Conservation (phyloP, 352 stramenopile species). For the Phytophthora pinifolia region DNA sequence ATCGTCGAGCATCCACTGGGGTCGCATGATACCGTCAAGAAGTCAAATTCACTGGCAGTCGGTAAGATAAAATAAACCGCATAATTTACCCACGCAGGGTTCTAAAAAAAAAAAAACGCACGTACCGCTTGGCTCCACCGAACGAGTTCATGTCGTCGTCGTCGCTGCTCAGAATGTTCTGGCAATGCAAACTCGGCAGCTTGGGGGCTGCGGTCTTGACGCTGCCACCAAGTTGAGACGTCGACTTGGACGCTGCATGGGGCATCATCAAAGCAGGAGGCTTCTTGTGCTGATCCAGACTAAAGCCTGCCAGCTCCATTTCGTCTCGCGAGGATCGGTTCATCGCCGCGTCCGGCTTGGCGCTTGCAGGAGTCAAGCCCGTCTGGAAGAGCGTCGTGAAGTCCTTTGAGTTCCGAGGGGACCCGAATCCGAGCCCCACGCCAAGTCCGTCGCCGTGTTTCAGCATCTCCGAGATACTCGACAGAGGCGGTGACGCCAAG, state of each 20-base stretch:
- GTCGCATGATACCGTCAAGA: constrained; percentile 45
- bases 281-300: constrained; percentile 38
- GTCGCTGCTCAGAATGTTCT: constrained; percentile 43
- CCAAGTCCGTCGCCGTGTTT: constrained; percentile 33
- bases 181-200: constrained; percentile 23
- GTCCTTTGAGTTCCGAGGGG: constrained; percentile 23
- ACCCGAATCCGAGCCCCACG: constrained; percentile 28
- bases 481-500: constrained; percentile 41
- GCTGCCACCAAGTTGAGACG: constrained; percentile 14
- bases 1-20: constrained; percentile 57
- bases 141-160: constrained; percentile 30
- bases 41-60: constrained; percentile 30
- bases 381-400: constrained; percentile 33
- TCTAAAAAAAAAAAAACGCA: constrained; percentile 6
- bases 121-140: constrained; percentile 40
- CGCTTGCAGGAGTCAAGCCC: constrained; percentile 23
- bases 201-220: constrained; percentile 30
- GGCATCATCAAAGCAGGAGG: constrained; percentile 9
- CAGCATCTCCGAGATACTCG: constrained; percentile 50
- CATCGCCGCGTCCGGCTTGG: constrained; percentile 27
- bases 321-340: constrained; percentile 26
- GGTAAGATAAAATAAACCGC: constrained; percentile 36
- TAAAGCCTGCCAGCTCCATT: constrained; percentile 44
- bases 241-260: constrained; percentile 2
- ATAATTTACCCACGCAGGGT: constrained; percentile 12